A percentile compares a stretch with the other conserved stretches of the same genome.
Evolutionary conservation across 2,329 filamentous ascomycete genomes (phyloP).

Genomic region (Xylaria arbuscula): DNA sequence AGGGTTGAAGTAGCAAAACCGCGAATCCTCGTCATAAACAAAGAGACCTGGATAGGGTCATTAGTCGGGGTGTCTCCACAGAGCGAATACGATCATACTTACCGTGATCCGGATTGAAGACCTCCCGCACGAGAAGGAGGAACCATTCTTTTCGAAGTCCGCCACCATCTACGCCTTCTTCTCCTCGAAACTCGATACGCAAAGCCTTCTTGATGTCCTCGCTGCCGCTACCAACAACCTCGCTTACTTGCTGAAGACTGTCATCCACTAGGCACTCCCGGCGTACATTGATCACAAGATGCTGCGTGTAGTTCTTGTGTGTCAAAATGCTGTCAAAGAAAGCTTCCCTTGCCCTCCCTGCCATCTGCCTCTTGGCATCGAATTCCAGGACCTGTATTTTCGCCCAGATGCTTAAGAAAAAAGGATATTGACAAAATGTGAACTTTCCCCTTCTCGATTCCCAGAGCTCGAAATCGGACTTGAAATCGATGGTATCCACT

Average conservation of each 20-base stretch:
- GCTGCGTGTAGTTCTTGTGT: constrained; percentile 77
- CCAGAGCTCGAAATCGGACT: constrained; percentile 89
- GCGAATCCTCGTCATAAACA: constrained; percentile 89
- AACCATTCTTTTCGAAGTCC: constrained; percentile 97
- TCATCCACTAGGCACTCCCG: constrained; percentile 90
- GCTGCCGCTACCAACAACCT: constrained; percentile 81
- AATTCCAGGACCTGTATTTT: constrained; percentile 92
- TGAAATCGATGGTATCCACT: constrained; percentile 85
- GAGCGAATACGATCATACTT: constrained; percentile 50
- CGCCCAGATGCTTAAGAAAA: constrained; percentile 89
- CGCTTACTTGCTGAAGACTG: constrained; percentile 84
- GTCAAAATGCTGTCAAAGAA: constrained; percentile 91
- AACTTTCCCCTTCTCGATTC: constrained; percentile 80
- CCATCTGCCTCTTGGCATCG: constrained; percentile 90
- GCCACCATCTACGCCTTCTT: constrained; percentile 91
- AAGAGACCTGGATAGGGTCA: constrained; percentile 75
- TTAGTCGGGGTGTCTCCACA: constrained; percentile 18
- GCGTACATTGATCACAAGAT: constrained; percentile 80
- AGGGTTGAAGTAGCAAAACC: constrained; percentile 93
- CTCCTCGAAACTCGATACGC: constrained; percentile 84
- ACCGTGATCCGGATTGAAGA: constrained; percentile 93
- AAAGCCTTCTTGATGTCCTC: constrained; percentile 93
- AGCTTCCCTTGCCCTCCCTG: constrained; percentile 85
- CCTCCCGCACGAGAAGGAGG: constrained; percentile 83
- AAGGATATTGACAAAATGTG: constrained; percentile 91